Evolutionary conservation across 768 basidiomycete species (phyloP).

Genomic region (Leccinum arenicola): DNA sequence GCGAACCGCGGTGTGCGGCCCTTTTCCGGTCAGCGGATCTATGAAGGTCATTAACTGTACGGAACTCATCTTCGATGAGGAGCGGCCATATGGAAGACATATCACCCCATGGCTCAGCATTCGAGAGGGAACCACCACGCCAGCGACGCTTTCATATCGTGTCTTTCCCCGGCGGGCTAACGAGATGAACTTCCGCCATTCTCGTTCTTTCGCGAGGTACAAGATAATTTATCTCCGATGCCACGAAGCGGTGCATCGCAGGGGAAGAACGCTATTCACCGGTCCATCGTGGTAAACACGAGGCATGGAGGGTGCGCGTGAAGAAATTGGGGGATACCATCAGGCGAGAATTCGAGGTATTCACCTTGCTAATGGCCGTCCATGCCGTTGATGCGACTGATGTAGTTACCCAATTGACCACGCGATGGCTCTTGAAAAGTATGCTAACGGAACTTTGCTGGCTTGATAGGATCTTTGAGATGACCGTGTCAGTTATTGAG

Average conservation of each 20-base stretch:
- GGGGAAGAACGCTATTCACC: conserved; percentile 18
- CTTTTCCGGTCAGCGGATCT: conserved; percentile 9
- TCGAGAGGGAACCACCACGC: not conserved
- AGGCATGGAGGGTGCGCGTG: conserved; percentile 22
- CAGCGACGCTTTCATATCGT: conserved; percentile 2
- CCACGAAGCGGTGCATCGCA: conserved; percentile 27
- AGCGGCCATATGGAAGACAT: not conserved
- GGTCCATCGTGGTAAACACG: conserved; percentile 33
- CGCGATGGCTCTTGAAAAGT: not conserved
- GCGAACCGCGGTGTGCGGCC: conserved; percentile 10
- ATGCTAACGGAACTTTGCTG: conserved; percentile 4
- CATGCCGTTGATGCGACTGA: conserved; percentile 9
- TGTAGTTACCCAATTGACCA: conserved; percentile 3
- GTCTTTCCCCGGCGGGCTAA: conserved; percentile 17
- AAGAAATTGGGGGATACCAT: conserved; percentile 11
- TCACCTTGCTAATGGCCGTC: conserved; percentile 11
- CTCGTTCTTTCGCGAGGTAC: conserved; percentile 16
- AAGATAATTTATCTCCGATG: conserved; percentile 29
- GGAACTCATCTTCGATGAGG: conserved; percentile 7
- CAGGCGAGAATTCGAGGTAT: conserved; percentile 10
- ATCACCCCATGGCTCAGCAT: conserved; percentile 1
- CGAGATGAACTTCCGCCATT: conserved; percentile 18
- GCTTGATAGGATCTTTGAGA: conserved; percentile 15
- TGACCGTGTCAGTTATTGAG: conserved; percentile 11
- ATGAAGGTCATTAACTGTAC: conserved; percentile 14